These are phyloP conservation scores for Pythium myriotylum DNA, from an alignment of 352 stramenopile genomes.

Conservation along the genomic window DNA sequence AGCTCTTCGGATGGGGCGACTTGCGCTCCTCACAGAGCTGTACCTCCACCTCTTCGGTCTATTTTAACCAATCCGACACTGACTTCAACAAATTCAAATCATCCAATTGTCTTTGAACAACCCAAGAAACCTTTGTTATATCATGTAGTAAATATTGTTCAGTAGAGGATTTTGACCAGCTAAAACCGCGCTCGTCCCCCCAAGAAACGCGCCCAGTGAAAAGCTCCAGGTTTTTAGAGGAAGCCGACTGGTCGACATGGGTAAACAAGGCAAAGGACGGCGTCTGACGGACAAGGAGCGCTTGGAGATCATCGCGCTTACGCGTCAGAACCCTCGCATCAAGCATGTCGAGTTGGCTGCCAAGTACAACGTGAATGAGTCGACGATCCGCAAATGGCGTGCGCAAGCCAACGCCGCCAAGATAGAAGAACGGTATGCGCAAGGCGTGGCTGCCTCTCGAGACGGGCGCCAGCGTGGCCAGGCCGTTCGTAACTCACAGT, in stretches of 20 bases:
- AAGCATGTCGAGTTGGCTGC: slow-evolving; percentile 52
- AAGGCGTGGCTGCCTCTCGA: slow-evolving; percentile 34
- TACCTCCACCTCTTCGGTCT: background rate
- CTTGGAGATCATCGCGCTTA: slow-evolving; percentile 63
- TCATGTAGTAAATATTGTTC: background rate
- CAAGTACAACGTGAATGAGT: slow-evolving; percentile 57
- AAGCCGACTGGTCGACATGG: slow-evolving; percentile 18
- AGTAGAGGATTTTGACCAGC: background rate
- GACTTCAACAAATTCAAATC: background rate
- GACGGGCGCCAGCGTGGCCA: slow-evolving; percentile 43
- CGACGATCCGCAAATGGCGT: slow-evolving; percentile 65
- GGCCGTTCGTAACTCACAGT: slow-evolving; percentile 39
- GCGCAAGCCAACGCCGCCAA: slow-evolving; percentile 37
- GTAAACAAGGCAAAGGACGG: slow-evolving; percentile 44
- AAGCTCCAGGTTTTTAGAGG: slow-evolving; percentile 29
- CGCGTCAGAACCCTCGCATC: slow-evolving; percentile 45
- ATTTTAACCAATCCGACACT: slow-evolving; percentile 21
- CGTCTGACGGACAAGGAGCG: slow-evolving; percentile 64
- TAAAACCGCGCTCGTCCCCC: slow-evolving; percentile 21
- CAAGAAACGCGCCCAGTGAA: slow-evolving; percentile 22
- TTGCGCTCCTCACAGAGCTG: slow-evolving; percentile 20
- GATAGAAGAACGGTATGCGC: slow-evolving; percentile 43
- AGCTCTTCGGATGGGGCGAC: slow-evolving; percentile 26
- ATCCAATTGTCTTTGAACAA: no score
- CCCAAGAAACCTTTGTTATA: background rate